phyloP scores from a whole-genome alignment of 2,329 filamentous ascomycete species.

The Exserohilum turcica region DNA sequence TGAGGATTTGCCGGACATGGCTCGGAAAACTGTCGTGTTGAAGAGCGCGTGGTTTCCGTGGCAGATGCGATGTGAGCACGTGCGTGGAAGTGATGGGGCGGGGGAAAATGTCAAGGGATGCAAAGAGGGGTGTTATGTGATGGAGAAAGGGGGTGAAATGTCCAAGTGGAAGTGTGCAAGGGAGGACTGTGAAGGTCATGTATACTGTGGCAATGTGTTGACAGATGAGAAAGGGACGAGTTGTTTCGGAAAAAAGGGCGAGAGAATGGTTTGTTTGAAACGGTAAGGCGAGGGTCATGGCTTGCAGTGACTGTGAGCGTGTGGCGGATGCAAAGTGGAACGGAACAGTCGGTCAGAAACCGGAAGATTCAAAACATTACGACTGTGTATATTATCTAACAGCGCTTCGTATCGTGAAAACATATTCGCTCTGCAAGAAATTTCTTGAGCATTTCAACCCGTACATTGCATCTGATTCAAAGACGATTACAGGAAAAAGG shows the following conservation, averaged over 20 bases:
- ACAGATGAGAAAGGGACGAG: constrained; percentile 13
- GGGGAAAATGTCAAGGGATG: constrained; percentile 8
- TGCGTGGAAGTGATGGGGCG: constrained; percentile 3
- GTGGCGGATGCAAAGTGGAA: background rate
- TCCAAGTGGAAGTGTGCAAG: constrained; percentile 23
- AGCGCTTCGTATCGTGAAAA: background rate
- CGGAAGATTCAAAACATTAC: background rate
- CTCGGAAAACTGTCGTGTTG: constrained; percentile 18
- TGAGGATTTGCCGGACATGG: constrained; percentile 22
- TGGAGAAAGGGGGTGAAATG: constrained; percentile 30
- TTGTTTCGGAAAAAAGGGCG: constrained; percentile 39
- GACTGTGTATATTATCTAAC: background rate
- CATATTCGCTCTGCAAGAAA: too few species aligned
- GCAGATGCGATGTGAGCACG: constrained; percentile 32
- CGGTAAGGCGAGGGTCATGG: too few species aligned
- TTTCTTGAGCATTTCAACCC: background rate
- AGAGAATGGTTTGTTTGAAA: constrained; percentile 28
- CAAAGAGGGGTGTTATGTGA: constrained; percentile 32
- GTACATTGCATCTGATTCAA: background rate
- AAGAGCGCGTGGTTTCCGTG: constrained; percentile 19
- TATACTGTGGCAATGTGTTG: constrained; percentile 25
- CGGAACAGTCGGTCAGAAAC: background rate
- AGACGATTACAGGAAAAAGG: constrained; percentile 27
- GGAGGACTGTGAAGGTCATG: constrained; percentile 36
- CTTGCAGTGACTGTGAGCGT: background rate